phyloP scores from a whole-genome alignment of 164 flowering plant species.

The Cinnamomum micranthum region DNA sequence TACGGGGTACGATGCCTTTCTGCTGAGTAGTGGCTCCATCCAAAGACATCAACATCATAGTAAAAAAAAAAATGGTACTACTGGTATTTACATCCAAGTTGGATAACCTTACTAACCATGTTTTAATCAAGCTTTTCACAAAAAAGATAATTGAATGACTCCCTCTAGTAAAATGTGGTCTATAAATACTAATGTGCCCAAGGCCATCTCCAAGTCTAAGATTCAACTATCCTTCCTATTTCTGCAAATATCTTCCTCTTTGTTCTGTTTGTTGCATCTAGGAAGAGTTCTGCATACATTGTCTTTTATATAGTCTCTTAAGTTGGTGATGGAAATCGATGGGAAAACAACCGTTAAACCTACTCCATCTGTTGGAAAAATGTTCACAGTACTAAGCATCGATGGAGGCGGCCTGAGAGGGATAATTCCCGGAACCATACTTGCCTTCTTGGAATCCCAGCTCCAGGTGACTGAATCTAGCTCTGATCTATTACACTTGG shows the following conservation, averaged over 20 bases:
- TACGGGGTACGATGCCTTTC: no score
- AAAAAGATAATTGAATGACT: no score
- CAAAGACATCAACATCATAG: no score
- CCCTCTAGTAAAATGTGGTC: background rate
- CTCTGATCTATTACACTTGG: background rate
- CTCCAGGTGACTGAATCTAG: conserved; percentile 11
- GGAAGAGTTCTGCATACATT: background rate
- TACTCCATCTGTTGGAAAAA: background rate
- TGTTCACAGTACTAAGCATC: conserved; percentile 15
- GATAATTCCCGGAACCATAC: conserved; percentile 19
- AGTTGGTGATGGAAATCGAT: background rate
- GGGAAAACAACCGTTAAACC: background rate
- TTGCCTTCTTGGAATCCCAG: conserved; percentile 16
- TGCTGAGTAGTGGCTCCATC: no score
- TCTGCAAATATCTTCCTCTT: no score
- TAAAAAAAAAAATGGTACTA: no score
- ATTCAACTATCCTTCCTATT: background rate
- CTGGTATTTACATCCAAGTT: no score
- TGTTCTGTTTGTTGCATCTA: background rate
- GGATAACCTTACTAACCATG: no score
- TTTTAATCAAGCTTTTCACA: no score
- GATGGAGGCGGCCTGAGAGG: conserved; percentile 27
- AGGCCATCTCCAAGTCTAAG: background rate
- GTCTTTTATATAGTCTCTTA: background rate
- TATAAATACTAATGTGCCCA: background rate